These are phyloP conservation scores for Roridomyces roridus DNA, from an alignment of 768 basidiomycete genomes.

Conservation along the genomic window DNA sequence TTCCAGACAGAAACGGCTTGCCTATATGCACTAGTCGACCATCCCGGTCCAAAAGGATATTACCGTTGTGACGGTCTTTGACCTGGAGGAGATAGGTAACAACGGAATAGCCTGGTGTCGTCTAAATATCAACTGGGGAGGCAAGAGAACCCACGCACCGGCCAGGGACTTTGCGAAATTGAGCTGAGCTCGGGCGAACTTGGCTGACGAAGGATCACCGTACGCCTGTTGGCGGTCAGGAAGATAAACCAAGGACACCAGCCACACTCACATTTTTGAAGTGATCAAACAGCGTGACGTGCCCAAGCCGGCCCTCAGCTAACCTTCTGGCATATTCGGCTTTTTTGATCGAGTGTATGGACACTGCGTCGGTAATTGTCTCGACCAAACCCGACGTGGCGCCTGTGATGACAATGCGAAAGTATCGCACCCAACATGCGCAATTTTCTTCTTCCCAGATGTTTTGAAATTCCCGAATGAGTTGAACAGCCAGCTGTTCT, in stretches of 20 bases:
- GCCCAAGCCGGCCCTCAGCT: constrained; percentile 78
- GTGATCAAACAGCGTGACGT: constrained; percentile 92
- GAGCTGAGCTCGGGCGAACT: constrained; percentile 88
- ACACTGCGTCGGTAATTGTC: constrained; percentile 97
- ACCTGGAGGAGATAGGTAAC: constrained; percentile 97
- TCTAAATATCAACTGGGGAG: background rate
- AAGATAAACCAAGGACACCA: background rate
- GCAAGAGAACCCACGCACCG: constrained; percentile 45
- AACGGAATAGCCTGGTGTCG: constrained; percentile 80
- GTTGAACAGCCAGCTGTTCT: constrained; percentile 95
- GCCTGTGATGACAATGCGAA: constrained; percentile 95
- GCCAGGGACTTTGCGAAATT: constrained; percentile 95
- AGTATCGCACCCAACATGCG: constrained; percentile 94
- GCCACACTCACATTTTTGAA: constrained; percentile 74
- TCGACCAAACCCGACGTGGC: constrained; percentile 93
- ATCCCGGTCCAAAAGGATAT: constrained; percentile 94
- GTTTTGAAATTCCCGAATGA: constrained; percentile 89
- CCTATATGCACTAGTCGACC: constrained; percentile 92
- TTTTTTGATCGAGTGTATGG: constrained; percentile 99
- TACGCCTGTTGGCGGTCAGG: constrained; percentile 65
- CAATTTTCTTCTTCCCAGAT: constrained; percentile 97
- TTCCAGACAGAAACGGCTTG: background rate
- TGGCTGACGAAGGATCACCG: constrained; percentile 85
- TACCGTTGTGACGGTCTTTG: constrained; percentile 98
- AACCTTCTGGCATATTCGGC: constrained; percentile 93